Evolutionary conservation across 768 basidiomycete genomes (phyloP).

Genomic region (Leccinum pellstonianum): DNA sequence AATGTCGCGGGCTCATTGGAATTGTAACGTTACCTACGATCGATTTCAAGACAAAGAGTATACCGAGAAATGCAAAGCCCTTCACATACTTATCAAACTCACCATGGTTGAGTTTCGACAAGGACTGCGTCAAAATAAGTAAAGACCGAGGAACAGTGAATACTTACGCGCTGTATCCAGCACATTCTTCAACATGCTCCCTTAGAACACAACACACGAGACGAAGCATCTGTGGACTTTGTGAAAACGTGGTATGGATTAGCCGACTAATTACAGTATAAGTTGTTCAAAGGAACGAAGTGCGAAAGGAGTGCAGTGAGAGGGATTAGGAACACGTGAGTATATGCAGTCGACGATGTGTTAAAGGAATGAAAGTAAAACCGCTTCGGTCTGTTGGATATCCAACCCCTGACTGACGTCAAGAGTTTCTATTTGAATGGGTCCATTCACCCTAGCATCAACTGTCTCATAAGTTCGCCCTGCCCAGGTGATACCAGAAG

Average conservation of each 20-base stretch:
- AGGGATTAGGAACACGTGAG: too few relatives aligned
- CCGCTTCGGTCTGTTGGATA: constrained; percentile 47
- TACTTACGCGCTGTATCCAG: too few relatives aligned
- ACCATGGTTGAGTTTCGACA: constrained; percentile 58
- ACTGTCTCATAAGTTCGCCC: constrained; percentile 57
- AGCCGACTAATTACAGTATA: neutral
- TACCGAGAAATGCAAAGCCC: too few relatives aligned
- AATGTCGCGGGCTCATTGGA: constrained; percentile 65
- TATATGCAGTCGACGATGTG: neutral
- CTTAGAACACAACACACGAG: constrained; percentile 72
- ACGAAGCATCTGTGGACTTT: constrained; percentile 51
- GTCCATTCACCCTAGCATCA: constrained; percentile 42
- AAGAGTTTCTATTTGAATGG: constrained; percentile 28
- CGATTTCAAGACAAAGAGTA: constrained; percentile 53
- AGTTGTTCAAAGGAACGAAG: too few relatives aligned
- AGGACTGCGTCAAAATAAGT: constrained; percentile 87
- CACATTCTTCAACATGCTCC: neutral
- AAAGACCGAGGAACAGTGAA: constrained; percentile 70
- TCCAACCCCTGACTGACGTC: constrained; percentile 40
- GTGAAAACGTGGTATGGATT: constrained; percentile 45
- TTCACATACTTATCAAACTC: constrained; percentile 47
- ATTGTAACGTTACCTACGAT: constrained; percentile 93
- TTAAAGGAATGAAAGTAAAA: constrained; percentile 32
- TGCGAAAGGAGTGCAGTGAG: too few relatives aligned
- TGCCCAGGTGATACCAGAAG: constrained; percentile 52